Conservation (phyloP, 2,329 filamentous ascomycete species). For the Tolypocladium paradoxum region DNA sequence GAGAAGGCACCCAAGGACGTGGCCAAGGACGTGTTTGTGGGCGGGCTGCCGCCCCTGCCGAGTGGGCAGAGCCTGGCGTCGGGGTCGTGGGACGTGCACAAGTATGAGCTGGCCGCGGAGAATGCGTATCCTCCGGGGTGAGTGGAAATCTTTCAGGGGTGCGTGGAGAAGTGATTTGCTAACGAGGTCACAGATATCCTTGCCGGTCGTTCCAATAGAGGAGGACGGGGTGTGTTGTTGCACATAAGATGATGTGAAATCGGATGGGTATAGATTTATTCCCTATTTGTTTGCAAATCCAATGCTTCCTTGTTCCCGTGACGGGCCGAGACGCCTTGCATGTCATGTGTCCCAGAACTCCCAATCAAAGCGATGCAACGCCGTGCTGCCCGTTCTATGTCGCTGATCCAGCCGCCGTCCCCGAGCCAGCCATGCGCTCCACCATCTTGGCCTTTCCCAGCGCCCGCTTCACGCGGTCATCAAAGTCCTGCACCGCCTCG, state of each 20-base stretch:
- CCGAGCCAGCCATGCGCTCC: conserved; percentile 49
- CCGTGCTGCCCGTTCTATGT: background rate
- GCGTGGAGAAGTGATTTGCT: conserved; percentile 13
- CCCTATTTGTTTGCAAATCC: conserved; percentile 5
- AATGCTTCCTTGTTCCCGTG: background rate
- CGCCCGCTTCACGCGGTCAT: conserved; percentile 77
- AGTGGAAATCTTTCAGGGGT: conserved; percentile 23
- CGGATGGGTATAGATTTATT: conserved; percentile 17
- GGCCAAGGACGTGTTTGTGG: conserved; percentile 52
- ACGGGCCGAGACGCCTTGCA: background rate
- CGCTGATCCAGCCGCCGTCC: background rate
- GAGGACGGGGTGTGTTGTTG: conserved; percentile 12
- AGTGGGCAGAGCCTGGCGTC: conserved; percentile 50
- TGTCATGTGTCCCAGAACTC: background rate
- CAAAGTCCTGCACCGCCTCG: conserved; percentile 81
- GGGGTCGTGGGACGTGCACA: conserved; percentile 54
- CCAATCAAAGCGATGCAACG: background rate
- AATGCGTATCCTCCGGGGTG: conserved; percentile 62
- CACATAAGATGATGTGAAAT: conserved; percentile 16
- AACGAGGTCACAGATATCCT: conserved; percentile 41
- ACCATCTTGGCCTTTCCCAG: conserved; percentile 78
- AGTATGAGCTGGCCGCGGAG: conserved; percentile 54
- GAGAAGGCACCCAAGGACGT: conserved; percentile 48
- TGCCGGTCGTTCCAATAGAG: conserved; percentile 49
- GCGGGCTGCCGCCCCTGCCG: conserved; percentile 80